phyloP scores from a whole-genome alignment of 2,329 filamentous ascomycete species.

The Cercospora zeina region DNA sequence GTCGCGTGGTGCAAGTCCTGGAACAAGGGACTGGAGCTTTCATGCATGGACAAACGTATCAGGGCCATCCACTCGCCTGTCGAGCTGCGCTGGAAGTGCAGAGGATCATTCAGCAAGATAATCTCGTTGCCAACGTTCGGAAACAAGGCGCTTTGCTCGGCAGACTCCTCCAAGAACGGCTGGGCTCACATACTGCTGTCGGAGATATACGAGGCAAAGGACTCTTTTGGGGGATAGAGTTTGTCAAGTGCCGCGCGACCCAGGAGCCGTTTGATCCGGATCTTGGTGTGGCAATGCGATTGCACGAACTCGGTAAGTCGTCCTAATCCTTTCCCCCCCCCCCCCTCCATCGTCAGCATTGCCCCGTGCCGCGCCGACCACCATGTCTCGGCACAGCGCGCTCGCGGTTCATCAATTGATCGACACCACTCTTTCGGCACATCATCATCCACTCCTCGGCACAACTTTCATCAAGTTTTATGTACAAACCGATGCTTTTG shows the following conservation, averaged over 20 bases:
- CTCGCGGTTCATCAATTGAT: not conserved
- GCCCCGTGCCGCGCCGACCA: not conserved
- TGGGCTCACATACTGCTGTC: constrained; percentile 54
- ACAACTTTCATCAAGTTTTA: too few species aligned
- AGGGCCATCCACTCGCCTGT: constrained; percentile 61
- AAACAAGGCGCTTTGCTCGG: constrained; percentile 55
- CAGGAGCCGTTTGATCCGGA: constrained; percentile 56
- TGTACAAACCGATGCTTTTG: too few species aligned
- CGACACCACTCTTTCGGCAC: not conserved
- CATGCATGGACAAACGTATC: constrained; percentile 64
- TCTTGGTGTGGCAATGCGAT: constrained; percentile 48
- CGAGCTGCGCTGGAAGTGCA: constrained; percentile 65
- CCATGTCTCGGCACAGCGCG: not conserved
- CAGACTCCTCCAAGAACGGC: constrained; percentile 45
- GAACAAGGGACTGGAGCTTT: constrained; percentile 51
- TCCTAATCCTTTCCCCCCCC: not conserved
- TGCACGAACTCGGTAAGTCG: constrained; percentile 54
- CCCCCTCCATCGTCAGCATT: not conserved
- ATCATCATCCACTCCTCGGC: too few species aligned
- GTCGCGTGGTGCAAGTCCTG: constrained; percentile 53
- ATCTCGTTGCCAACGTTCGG: constrained; percentile 60
- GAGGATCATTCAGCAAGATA: constrained; percentile 57
- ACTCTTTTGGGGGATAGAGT: constrained; percentile 61
- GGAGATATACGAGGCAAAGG: constrained; percentile 63
- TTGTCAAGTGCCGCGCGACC: constrained; percentile 56